Evolutionary conservation across 257 asterid species (phyloP), one percentile per base, ranked within the genome.

Genomic region (Penstemon davidsonii): DNA sequence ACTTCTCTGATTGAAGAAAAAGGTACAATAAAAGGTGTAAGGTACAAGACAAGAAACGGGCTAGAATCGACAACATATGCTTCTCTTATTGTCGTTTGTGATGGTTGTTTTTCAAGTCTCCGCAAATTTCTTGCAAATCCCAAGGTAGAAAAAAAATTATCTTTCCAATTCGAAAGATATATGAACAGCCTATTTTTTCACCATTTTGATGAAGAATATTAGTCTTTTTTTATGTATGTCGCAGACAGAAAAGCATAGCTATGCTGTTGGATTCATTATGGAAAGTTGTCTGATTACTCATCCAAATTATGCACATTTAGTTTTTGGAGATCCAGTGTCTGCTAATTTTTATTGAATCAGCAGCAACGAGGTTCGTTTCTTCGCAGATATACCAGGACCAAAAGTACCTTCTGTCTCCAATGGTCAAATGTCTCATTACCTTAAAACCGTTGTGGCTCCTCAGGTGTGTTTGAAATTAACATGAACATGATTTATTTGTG

Each of bases 71-170:
- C 49, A 51, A 60, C 79, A 13, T 41, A 62, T 69, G 83, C 83
- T 43, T 81, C 86, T 9, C 79, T 78, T 54, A 81, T 81, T 25
- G 55, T 77, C 13, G 76, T 81, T 39, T 80, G 82, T 42, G 82
- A 80, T 49, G 85, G 85, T 43, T 81, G 83, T 64, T 81, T 75
- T 69, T 81, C 85, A 38, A 81, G 74, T 54, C 58, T 81, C 39
- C 65, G 85, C 43, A 64, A 78, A 8, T 54, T 76, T 43, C 74
- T 81, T 0, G 78, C 81, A 40, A 78, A 73, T 11, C 77, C 81
- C 67, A 61, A 75, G 79, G 86, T 81, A 10, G n/a, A 25, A 25
- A 1, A 15, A 25, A 25, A 25, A 1, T 25, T 25, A 25, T 25
- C 33, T 25, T 25, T 25, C 33, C 33, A 25, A 25, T 25, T 25